Evolutionary conservation across 352 stramenopile species (phyloP), one percentile per base, ranked within the genome.

Genomic region (Globisporangium nunn): DNA sequence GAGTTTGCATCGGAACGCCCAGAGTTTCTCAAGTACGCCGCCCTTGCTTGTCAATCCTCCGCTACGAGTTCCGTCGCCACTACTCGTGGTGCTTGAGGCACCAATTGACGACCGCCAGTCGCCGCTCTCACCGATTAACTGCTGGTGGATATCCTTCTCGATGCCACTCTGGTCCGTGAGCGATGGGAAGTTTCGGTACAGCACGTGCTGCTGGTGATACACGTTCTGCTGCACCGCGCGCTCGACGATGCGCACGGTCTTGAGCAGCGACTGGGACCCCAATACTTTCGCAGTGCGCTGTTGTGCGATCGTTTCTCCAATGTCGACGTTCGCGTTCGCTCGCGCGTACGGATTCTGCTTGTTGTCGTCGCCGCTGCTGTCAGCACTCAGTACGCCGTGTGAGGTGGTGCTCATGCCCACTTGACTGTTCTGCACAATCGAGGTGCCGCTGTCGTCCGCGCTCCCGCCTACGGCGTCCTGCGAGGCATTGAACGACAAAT

Each of bases 161-260:
- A 17, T 4, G 31, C 5, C 3, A 41, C 28, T 18, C 50, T 2
- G 5, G 41, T 29, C 17, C 3, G 50, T 55, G 5, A 90, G 66
- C 6, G 56, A 66, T 0, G 85, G 83, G 41, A 91, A 87, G 44
- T 95, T 77, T 28, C 88, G 85, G 44, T 96, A 96, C 2, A 82
- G 62, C 10, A 96, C 65, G 48, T 96, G 88, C 28, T 90, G 71
- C 30, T 74, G 61, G 64, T 96, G 87, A 49, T 90, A 96, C 0
- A 94, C 71, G 59, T 95, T 96, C 59, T 96, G 88, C 60, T 96
- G 87, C 10, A 96, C 78, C 1, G 81, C 86, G 14, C 87, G 80
- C 64, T 96, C 88, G 4, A 96, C 68, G 37, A 91, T 67, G 28
- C 74, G 75, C 15, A 88, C 71, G 2, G 71, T 85, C 14, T 76